Conservation (phyloP, 108 stramenopile species). For the Fragilariopsis cylindrus region DNA sequence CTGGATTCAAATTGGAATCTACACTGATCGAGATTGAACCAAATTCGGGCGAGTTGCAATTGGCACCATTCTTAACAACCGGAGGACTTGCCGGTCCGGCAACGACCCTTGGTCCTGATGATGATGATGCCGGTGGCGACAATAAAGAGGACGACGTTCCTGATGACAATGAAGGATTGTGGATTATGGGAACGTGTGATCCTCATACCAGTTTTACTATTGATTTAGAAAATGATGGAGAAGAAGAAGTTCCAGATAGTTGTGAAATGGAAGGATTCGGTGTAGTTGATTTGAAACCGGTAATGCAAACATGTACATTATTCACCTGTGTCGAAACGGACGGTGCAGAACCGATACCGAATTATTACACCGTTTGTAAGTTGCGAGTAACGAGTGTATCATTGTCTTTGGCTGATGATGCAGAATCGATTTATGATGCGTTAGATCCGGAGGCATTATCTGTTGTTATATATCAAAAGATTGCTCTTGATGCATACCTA, state of each 20-base stretch:
- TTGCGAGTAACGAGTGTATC: slow-evolving; percentile 37
- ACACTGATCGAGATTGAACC: slow-evolving; percentile 14
- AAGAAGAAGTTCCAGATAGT: background rate
- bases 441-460: slow-evolving; percentile 59
- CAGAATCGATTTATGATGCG: slow-evolving; percentile 40
- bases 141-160: background rate
- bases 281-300: slow-evolving; percentile 37
- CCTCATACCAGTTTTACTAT: slow-evolving; percentile 32
- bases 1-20: slow-evolving; percentile 44
- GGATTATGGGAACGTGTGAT: slow-evolving; percentile 52
- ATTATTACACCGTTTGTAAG: slow-evolving; percentile 38
- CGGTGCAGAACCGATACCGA: background rate
- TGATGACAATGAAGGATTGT: slow-evolving; percentile 27
- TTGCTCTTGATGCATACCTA: slow-evolving; percentile 33
- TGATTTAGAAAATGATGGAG: slow-evolving; percentile 32
- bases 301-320: slow-evolving; percentile 52
- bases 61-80: slow-evolving; percentile 29
- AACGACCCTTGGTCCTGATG: too few relatives aligned
- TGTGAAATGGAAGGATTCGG: slow-evolving; percentile 28
- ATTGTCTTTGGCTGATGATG: slow-evolving; percentile 37
- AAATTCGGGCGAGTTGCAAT: slow-evolving; percentile 8
- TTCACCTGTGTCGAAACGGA: slow-evolving; percentile 47
- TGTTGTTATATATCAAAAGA: slow-evolving; percentile 50
- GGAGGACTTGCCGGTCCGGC: slow-evolving; percentile 50
- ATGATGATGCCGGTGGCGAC: background rate